Conservation (phyloP, 352 stramenopile species). For the Pythium periplocum region DNA sequence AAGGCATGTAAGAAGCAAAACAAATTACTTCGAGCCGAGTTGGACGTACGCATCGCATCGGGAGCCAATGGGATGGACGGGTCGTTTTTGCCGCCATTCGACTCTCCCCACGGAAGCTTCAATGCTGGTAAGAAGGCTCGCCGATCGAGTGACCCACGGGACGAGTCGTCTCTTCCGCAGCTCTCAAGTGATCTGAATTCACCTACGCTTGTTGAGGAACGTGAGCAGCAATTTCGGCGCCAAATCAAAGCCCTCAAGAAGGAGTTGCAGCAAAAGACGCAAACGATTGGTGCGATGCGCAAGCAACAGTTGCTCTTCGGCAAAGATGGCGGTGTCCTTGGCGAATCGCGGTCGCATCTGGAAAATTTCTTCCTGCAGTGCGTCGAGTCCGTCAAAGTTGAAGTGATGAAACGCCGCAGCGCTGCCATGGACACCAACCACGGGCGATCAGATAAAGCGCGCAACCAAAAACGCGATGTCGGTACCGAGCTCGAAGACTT, state of each 20-base stretch:
- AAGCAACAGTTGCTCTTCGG: conserved; percentile 28
- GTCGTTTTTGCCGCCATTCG: conserved; percentile 35
- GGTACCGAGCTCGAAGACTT: conserved; percentile 63
- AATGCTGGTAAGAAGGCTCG: not conserved
- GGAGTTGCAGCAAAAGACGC: conserved; percentile 60
- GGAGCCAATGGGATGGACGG: conserved; percentile 22
- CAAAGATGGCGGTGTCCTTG: conserved; percentile 15
- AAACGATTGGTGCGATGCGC: conserved; percentile 34
- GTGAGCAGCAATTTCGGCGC: conserved; percentile 63
- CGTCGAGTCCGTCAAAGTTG: conserved; percentile 79
- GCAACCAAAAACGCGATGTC: conserved; percentile 30
- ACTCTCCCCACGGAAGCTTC: conserved; percentile 14
- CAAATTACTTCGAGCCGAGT: conserved; percentile 83
- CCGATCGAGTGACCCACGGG: not conserved
- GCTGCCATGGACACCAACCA: not conserved
- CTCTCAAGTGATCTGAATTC: conserved; percentile 2
- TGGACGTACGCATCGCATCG: conserved; percentile 54
- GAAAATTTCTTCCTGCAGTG: conserved; percentile 80
- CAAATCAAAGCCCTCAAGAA: conserved; percentile 63
- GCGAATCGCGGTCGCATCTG: conserved; percentile 34
- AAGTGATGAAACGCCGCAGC: conserved; percentile 43
- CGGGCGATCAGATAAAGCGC: conserved; percentile 17
- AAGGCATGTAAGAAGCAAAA: conserved; percentile 94
- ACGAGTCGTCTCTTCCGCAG: conserved; percentile 2
- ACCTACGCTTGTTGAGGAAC: conserved; percentile 33